These are phyloP conservation scores for Chlorella sp. DNA, from an alignment of 139 green algal genomes.

Conservation along the genomic window DNA sequence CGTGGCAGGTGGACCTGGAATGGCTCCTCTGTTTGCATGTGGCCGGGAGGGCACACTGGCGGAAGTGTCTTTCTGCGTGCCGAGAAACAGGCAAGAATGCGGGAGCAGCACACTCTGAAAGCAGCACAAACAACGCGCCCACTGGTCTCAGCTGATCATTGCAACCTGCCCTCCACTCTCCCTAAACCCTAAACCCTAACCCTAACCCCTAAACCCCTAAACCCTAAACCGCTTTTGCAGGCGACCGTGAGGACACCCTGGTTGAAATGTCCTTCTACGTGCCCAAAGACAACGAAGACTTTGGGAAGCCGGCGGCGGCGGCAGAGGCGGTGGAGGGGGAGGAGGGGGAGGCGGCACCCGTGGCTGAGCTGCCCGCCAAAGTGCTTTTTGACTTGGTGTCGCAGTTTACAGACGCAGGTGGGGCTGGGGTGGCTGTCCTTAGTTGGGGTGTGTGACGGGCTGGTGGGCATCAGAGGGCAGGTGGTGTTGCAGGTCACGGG, in stretches of 20 bases:
- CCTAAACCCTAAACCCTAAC: no score
- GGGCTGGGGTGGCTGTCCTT: no score
- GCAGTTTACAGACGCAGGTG: slow-evolving; percentile 25
- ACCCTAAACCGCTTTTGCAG: not conserved
- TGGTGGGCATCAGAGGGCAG: not conserved
- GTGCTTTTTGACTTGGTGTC: slow-evolving; percentile 69
- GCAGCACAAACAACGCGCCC: no score
- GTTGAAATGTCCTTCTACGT: slow-evolving; percentile 91
- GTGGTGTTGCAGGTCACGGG: slow-evolving; percentile 44
- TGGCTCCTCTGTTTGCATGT: no score
- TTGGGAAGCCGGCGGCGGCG: not conserved
- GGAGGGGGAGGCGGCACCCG: slow-evolving; percentile 35
- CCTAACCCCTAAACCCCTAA: no score
- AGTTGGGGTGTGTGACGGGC: no score
- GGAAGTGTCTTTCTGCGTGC: no score
- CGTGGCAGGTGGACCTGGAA: not conserved
- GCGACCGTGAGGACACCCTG: slow-evolving; percentile 81
- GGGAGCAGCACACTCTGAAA: no score
- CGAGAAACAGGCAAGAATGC: no score
- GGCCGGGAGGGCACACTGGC: no score
- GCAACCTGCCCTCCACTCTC: no score
- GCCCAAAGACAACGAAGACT: slow-evolving; percentile 35
- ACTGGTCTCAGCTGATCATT: no score
- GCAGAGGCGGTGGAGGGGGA: not conserved
- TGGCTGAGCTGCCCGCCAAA: slow-evolving; percentile 41